phyloP scores from a whole-genome alignment of 129 eudicot species.

The Lonicera japonica region DNA sequence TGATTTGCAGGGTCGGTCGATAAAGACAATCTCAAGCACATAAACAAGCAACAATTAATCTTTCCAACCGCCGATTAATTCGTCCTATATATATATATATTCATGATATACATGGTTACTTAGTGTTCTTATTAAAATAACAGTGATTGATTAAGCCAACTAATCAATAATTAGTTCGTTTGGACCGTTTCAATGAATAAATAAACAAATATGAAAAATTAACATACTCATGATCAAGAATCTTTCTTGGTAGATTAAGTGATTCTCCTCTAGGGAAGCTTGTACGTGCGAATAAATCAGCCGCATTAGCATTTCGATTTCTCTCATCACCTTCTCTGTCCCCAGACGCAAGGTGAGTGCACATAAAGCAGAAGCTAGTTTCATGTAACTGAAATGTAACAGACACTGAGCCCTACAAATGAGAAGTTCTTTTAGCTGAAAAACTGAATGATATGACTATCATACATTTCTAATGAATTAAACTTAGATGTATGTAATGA shows the following conservation, averaged over 20 bases:
- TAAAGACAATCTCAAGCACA: neutral
- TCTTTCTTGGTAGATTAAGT: constrained; percentile 47
- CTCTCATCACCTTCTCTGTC: constrained; percentile 63
- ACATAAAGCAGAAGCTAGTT: constrained; percentile 78
- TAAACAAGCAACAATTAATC: neutral
- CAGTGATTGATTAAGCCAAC: neutral
- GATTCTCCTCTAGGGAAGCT: constrained; percentile 45
- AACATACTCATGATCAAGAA: constrained; percentile 74
- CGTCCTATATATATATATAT: neutral
- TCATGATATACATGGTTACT: neutral
- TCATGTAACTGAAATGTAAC: constrained; percentile 51
- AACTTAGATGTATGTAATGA: no score
- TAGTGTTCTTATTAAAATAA: neutral
- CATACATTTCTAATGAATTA: no score
- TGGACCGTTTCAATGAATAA: constrained; percentile 3
- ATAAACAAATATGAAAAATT: no score
- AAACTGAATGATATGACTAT: no score
- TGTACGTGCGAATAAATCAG: constrained; percentile 52
- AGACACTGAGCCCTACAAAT: constrained; percentile 58
- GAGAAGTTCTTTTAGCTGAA: no score
- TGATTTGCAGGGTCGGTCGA: neutral
- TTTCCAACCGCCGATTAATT: neutral
- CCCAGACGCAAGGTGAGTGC: constrained; percentile 75
- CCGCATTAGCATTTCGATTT: constrained; percentile 46
- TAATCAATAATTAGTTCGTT: neutral